Evolutionary conservation across 331 rosid genomes (phyloP).

Genomic region (Pyracantha coccinea): DNA sequence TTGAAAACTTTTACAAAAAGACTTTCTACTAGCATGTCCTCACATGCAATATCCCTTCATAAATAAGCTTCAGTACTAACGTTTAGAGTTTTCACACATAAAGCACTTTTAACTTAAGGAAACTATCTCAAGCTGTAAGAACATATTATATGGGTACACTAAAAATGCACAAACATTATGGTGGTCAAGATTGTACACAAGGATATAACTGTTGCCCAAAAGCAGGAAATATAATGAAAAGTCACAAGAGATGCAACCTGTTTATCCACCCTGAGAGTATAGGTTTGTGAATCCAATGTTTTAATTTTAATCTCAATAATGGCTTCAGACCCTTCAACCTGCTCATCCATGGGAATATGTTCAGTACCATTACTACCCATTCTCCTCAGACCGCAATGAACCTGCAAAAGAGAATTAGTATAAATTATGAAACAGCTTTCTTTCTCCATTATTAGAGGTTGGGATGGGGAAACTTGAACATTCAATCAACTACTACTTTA

Average conservation of each 20-base stretch:
- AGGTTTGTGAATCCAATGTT: constrained; percentile 87
- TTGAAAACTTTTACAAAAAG: not conserved
- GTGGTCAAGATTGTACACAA: not conserved
- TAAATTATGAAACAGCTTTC: not conserved
- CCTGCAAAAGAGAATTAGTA: constrained; percentile 1
- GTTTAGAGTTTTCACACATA: not conserved
- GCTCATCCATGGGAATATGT: constrained; percentile 10
- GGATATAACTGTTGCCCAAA: not conserved
- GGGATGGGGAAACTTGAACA: not conserved
- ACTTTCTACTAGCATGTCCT: not conserved
- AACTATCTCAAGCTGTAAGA: not conserved
- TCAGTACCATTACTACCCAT: constrained; percentile 46
- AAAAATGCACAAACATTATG: not conserved
- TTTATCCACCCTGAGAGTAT: constrained; percentile 91
- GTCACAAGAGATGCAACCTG: constrained; percentile 40
- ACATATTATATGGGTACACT: not conserved
- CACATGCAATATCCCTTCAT: not conserved
- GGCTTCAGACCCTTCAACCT: constrained; percentile 51
- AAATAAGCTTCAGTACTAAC: not conserved
- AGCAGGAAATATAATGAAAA: not conserved
- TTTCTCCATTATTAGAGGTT: not conserved
- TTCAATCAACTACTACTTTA: not conserved
- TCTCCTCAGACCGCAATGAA: not conserved
- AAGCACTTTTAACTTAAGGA: not conserved
- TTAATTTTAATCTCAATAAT: constrained; percentile 84